Conservation (phyloP, 768 basidiomycete species). For the Imleria badia region DNA sequence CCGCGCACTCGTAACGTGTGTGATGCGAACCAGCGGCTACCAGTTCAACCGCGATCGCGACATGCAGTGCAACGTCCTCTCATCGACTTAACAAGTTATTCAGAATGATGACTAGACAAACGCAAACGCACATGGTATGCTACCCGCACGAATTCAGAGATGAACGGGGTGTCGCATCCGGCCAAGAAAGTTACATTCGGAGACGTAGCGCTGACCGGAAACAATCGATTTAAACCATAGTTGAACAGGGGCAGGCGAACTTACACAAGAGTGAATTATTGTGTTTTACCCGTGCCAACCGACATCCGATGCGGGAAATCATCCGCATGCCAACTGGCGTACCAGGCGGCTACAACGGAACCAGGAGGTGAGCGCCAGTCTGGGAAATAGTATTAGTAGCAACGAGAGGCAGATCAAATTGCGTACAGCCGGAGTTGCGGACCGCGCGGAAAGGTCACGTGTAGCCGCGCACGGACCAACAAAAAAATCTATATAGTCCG, state of each 20-base stretch:
- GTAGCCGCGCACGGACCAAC: slow-evolving; percentile 37
- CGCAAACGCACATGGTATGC: slow-evolving; percentile 37
- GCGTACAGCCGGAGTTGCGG: too few relatives aligned
- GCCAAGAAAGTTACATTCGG: slow-evolving; percentile 29
- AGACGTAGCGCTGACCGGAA: slow-evolving; percentile 31
- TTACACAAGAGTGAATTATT: slow-evolving; percentile 63
- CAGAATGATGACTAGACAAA: background rate
- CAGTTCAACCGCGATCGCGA: too few relatives aligned
- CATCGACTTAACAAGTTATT: background rate
- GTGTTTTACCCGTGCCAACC: too few relatives aligned
- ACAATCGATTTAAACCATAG: background rate
- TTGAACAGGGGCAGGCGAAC: background rate
- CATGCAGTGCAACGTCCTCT: slow-evolving; percentile 50
- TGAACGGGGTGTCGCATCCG: slow-evolving; percentile 43
- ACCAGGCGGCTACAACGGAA: slow-evolving; percentile 51
- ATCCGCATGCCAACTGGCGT: slow-evolving; percentile 57
- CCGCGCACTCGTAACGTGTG: too few relatives aligned
- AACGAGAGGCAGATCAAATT: too few relatives aligned
- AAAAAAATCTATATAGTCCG: slow-evolving; percentile 34
- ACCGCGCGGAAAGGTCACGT: slow-evolving; percentile 17
- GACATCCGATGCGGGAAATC: slow-evolving; percentile 52
- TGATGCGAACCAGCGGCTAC: too few relatives aligned
- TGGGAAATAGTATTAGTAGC: too few relatives aligned
- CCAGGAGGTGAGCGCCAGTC: background rate
- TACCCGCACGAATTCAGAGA: slow-evolving; percentile 57